Base-by-base conservation (phyloP, 2,329 filamentous ascomycete genomes). In the Zymoseptoria crescenta region DNA sequence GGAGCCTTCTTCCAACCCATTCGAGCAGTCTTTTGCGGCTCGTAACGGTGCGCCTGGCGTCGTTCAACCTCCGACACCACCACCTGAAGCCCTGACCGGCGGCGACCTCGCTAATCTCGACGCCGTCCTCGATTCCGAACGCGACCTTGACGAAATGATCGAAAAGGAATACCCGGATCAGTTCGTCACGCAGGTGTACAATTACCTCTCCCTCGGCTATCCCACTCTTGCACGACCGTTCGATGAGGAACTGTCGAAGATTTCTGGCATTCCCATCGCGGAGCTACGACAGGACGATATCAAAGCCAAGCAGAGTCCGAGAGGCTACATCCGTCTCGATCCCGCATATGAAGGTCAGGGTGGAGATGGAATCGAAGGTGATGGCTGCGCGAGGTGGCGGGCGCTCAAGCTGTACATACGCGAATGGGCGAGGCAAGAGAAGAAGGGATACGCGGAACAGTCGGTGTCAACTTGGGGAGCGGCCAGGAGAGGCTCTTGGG, bases 111-210 rank as follows among this genome's bases (percentile, higher is more conserved):
- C 59, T 35, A 59, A 58, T 30, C 74, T 80, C 58, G 72, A 76
- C 45, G 70, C 71, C 56, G 73, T 79, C 29, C 72, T 79, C 50
- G 71, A 69, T 35, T 66, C 70, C 5, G 77, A 81, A 62, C 72
- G 75, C 76, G 70, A 75, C 9, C 65, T 74, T 30, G 70, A 72
- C 53, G 61, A 64, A 3, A 56, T 69, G 16, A 79, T 85, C 49
- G 75, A 80, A 28, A 72, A 75, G 30, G 91, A 96, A 73, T 96
- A 94, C 68, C 80, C 87, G 61, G 90, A 96, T 71, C 80, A 80
- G 3, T 96, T 96, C 72, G 85, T 96, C 58, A 96, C 92, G 0
- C 93, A 97, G 74, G 92, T 97, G 7, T 97, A 95, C 80, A 96
- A 97, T 74, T 97, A 97, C 74, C 81, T 97, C 16, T 96, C 91